These are phyloP conservation scores for Hemileccinum rubropunctum DNA, from an alignment of 768 basidiomycete species.

Conservation along the genomic window DNA sequence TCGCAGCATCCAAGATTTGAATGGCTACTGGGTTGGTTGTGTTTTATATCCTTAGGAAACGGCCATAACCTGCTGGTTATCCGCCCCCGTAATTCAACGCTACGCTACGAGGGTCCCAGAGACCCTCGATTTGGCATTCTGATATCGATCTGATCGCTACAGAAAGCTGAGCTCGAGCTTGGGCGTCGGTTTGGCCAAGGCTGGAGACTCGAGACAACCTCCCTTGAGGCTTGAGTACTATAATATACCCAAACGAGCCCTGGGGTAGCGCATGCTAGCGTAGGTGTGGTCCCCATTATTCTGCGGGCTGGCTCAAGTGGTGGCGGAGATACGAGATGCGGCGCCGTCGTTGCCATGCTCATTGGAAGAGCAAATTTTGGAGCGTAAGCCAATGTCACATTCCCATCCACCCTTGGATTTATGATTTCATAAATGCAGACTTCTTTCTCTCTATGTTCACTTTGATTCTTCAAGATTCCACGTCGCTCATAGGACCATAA, in stretches of 20 bases:
- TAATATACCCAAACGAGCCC: background rate
- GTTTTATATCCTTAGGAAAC: no score
- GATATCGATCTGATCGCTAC: no score
- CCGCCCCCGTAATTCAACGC: no score
- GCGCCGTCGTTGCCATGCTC: constrained; percentile 1
- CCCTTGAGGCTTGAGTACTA: background rate
- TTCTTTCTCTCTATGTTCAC: background rate
- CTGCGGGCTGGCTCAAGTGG: background rate
- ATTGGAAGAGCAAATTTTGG: background rate
- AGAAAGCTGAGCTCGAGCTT: no score
- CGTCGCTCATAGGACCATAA: background rate
- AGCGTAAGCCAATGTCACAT: background rate
- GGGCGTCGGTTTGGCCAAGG: background rate
- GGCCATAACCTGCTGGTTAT: no score
- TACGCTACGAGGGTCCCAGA: no score
- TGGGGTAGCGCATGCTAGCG: background rate
- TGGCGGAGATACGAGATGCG: background rate
- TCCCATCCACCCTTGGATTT: background rate
- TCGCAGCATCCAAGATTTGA: no score
- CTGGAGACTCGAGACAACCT: no score
- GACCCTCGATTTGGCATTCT: no score
- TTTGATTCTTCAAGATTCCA: constrained; percentile 1
- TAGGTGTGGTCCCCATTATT: background rate
- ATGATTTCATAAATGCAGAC: background rate
- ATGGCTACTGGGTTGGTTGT: no score